Conservation (phyloP, 2,329 filamentous ascomycete species). For the Arthroderma sp. region DNA sequence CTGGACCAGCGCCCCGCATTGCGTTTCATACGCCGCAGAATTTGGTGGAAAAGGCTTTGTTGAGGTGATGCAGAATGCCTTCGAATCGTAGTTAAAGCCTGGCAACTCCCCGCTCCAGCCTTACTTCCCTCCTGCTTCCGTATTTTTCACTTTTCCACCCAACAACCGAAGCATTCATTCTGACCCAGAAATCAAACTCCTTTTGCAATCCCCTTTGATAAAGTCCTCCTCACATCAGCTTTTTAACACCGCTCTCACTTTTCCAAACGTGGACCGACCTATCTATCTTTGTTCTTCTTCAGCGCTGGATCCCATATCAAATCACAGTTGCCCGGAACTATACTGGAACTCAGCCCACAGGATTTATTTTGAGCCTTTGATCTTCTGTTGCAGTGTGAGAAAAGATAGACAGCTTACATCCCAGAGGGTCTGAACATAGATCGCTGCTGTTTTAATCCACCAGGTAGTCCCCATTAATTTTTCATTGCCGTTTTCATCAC, state of each 20-base stretch:
- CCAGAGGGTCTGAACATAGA: conserved; percentile 6
- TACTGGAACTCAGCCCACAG: conserved; percentile 8
- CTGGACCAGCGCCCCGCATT: no score
- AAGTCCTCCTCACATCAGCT: neutral
- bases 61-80: neutral
- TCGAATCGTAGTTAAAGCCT: conserved; percentile 12
- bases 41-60: no score
- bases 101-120: conserved; percentile 12
- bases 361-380: conserved; percentile 5
- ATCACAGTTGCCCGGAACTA: conserved; percentile 5
- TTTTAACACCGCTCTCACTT: neutral
- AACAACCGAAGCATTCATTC: neutral
- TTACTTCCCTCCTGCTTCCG: conserved; percentile 8
- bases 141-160: neutral
- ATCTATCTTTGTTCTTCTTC: neutral
- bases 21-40: no score
- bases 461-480: conserved; percentile 30
- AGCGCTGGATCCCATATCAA: conserved; percentile 3
- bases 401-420: conserved; percentile 1
- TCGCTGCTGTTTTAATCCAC: conserved; percentile 15
- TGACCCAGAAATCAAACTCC: conserved; percentile 1
- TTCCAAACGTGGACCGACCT: conserved; percentile 5
- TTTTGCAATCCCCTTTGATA: neutral
- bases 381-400: conserved; percentile 1
- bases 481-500: conserved; percentile 14